Conservation (phyloP, 2,329 filamentous ascomycete genomes). For the Ascochyta koolunga region DNA sequence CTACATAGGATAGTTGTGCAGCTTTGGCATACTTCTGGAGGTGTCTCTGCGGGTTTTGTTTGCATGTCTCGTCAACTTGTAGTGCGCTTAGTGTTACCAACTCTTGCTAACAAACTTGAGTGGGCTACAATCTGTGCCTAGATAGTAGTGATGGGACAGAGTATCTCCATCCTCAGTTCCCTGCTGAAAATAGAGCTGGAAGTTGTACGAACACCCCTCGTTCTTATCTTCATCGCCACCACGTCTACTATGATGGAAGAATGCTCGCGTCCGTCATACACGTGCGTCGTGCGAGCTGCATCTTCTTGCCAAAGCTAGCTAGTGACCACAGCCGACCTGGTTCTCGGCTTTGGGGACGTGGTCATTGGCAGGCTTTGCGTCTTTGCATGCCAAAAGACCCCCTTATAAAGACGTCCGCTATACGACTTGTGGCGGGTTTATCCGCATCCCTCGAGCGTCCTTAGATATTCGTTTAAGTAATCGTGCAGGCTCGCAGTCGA, state of each 20-base stretch:
- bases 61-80: too few species aligned
- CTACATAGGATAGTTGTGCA: too few species aligned
- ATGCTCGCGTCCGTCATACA: background rate
- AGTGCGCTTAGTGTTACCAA: too few species aligned
- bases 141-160: background rate
- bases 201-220: background rate
- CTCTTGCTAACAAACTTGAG: background rate
- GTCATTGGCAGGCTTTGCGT: background rate
- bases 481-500: background rate
- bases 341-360: background rate
- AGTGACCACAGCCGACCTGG: background rate
- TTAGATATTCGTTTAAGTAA: background rate
- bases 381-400: background rate
- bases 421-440: background rate
- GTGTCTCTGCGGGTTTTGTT: too few species aligned
- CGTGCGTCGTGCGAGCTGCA: background rate
- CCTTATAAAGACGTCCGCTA: background rate
- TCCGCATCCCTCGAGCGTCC: background rate
- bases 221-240: background rate
- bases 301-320: background rate
- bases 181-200: background rate
- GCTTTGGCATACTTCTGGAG: too few species aligned
- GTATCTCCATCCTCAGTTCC: background rate
- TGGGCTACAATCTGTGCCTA: background rate
- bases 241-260: background rate